These are phyloP conservation scores for Cryptococcus sp. DNA, from an alignment of 1,284 basidiomycete species.

Conservation along the genomic window DNA sequence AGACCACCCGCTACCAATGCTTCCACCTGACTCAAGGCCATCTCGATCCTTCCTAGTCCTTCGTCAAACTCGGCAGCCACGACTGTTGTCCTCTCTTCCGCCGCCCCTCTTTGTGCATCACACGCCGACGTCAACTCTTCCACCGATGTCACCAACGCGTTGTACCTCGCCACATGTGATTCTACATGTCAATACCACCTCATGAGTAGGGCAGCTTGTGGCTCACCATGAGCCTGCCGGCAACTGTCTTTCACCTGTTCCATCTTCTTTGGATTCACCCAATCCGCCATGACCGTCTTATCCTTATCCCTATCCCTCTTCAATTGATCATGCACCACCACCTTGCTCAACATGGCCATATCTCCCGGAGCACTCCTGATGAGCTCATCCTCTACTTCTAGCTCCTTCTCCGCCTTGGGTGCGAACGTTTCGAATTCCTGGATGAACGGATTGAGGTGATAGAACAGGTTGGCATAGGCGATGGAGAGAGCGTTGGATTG, in stretches of 20 bases:
- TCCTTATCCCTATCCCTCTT: conserved; percentile 18
- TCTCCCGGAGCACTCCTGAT: conserved; percentile 31
- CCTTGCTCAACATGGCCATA: conserved; percentile 37
- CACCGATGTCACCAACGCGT: conserved; percentile 26
- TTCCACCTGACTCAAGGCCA: conserved; percentile 30
- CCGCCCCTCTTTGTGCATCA: conserved; percentile 64
- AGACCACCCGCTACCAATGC: conserved; percentile 20
- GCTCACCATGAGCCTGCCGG: conserved; percentile 31
- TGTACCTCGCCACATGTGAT: conserved; percentile 29
- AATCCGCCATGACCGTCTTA: conserved; percentile 41
- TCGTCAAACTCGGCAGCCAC: conserved; percentile 44
- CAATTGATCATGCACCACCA: conserved; percentile 36
- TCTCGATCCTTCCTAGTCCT: conserved; percentile 28
- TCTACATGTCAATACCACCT: conserved; percentile 14
- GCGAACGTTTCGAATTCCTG: conserved; percentile 33
- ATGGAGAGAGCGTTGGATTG: conserved; percentile 38
- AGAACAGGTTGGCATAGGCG: conserved; percentile 38
- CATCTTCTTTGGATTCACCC: conserved; percentile 41
- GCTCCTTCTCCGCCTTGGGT: conserved; percentile 22
- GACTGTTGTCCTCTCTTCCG: conserved; percentile 54
- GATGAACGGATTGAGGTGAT: conserved; percentile 36
- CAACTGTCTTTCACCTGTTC: conserved; percentile 42
- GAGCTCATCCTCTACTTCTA: conserved; percentile 30
- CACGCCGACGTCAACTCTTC: conserved; percentile 62
- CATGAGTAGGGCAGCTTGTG: neutral